Evolutionary conservation across 108 stramenopile genomes (phyloP).

Genomic region (Craspedostauros australis): DNA sequence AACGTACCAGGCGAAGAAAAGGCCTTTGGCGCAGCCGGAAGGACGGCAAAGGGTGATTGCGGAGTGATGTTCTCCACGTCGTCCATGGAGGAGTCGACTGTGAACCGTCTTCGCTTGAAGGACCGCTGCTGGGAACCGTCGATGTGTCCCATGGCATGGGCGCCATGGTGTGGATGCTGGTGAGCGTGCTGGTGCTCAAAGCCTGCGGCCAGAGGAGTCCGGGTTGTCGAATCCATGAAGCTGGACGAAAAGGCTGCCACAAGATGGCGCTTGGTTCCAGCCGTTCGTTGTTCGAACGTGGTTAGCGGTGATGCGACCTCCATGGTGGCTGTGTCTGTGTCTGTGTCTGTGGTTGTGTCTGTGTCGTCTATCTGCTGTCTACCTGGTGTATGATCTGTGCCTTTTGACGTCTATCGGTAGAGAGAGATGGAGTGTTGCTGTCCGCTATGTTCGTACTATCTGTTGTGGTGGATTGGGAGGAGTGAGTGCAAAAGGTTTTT

Average conservation of each 20-base stretch:
- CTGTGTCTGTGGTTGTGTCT: not conserved
- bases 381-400: not conserved
- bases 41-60: constrained; percentile 11
- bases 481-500: no score
- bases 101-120: constrained; percentile 51
- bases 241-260: constrained; percentile 50
- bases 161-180: no score
- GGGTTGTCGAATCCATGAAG: constrained; percentile 25
- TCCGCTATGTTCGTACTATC: no score
- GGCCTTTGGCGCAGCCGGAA: constrained; percentile 1
- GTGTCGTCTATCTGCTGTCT: not conserved
- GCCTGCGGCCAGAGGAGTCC: constrained; percentile 34
- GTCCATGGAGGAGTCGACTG: constrained; percentile 27
- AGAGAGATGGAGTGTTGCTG: no score
- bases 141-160: no score
- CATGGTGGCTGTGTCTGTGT: constrained; percentile 23
- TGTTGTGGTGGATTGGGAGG: no score
- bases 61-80: constrained; percentile 26
- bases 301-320: constrained; percentile 70
- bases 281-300: constrained; percentile 32
- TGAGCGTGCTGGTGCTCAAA: constrained; percentile 39
- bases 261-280: constrained; percentile 55
- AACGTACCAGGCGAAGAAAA: constrained; percentile 19
- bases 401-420: not conserved
- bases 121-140: no score